Conservation (phyloP, 2,329 filamentous ascomycete species). For the Aspergillus clavatus region DNA sequence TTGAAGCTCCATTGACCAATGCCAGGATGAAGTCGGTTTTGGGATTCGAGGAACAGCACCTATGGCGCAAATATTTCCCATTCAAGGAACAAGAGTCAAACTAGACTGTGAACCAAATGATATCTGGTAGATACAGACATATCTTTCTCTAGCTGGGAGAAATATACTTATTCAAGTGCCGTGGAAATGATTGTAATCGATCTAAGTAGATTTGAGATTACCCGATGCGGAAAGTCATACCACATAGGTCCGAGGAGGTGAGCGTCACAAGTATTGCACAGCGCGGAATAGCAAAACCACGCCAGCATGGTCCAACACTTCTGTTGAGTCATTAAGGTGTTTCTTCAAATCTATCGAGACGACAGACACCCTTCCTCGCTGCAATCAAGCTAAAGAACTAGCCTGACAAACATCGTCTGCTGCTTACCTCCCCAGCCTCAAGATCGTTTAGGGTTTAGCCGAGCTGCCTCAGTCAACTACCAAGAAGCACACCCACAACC, state of each 20-base stretch:
- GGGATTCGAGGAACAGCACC: slow-evolving; percentile 55
- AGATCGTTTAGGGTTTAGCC: slow-evolving; percentile 37
- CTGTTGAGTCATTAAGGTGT: background rate
- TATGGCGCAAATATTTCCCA: slow-evolving; percentile 12
- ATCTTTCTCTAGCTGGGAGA: too few relatives aligned
- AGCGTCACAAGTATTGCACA: background rate
- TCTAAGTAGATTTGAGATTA: slow-evolving; percentile 5
- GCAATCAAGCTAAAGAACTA: background rate
- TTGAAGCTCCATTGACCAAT: slow-evolving; percentile 58
- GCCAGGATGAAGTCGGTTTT: slow-evolving; percentile 55
- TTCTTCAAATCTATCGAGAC: too few relatives aligned
- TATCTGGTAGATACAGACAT: too few relatives aligned
- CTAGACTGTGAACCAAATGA: background rate
- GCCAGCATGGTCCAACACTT: background rate
- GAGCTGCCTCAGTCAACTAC: slow-evolving; percentile 25
- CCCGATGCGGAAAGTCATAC: slow-evolving; percentile 14
- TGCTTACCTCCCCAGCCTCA: background rate
- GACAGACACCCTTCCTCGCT: too few relatives aligned
- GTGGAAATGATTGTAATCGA: background rate
- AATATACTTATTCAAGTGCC: too few relatives aligned
- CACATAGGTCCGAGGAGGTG: background rate
- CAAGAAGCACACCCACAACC: slow-evolving; percentile 13
- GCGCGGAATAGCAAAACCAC: background rate
- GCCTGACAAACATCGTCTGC: background rate
- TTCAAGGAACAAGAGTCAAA: background rate